These are phyloP conservation scores for Cryptomeria japonica DNA, from an alignment of 75 land plant species.

Conservation along the genomic window DNA sequence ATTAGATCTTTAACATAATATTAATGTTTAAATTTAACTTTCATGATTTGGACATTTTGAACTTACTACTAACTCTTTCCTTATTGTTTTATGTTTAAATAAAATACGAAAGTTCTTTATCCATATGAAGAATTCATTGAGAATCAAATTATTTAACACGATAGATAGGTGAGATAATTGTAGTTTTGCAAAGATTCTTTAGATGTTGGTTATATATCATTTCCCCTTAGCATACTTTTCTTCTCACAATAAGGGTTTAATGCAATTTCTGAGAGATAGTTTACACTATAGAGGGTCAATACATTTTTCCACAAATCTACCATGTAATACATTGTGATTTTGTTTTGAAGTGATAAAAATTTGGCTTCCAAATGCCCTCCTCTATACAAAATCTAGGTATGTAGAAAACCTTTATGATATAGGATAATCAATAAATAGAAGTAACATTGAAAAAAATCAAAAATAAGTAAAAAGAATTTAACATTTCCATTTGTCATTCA, in stretches of 20 bases:
- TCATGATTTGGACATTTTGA: background rate
- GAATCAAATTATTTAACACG: background rate
- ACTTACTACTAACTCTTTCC: too few relatives aligned
- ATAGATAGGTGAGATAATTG: background rate
- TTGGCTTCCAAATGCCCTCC: background rate
- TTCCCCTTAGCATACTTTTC: too few relatives aligned
- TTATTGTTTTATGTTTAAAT: too few relatives aligned
- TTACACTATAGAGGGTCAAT: background rate
- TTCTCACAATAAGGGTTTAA: background rate
- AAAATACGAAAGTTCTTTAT: background rate
- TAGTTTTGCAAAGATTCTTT: background rate
- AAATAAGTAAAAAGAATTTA: background rate
- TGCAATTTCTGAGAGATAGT: too few relatives aligned
- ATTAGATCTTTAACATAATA: background rate
- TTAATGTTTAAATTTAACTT: background rate
- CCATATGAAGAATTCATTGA: background rate
- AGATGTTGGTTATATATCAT: background rate
- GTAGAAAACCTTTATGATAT: background rate
- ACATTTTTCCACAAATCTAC: background rate
- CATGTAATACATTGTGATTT: background rate
- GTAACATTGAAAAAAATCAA: background rate
- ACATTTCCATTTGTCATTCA: background rate
- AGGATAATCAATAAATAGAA: background rate
- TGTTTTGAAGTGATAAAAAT: background rate
- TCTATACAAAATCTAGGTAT: background rate